A percentile compares a stretch with the other conserved stretches of the same genome.
Evolutionary conservation across 805 yeast species (phyloP).

Genomic region (Candida krabiensis): DNA sequence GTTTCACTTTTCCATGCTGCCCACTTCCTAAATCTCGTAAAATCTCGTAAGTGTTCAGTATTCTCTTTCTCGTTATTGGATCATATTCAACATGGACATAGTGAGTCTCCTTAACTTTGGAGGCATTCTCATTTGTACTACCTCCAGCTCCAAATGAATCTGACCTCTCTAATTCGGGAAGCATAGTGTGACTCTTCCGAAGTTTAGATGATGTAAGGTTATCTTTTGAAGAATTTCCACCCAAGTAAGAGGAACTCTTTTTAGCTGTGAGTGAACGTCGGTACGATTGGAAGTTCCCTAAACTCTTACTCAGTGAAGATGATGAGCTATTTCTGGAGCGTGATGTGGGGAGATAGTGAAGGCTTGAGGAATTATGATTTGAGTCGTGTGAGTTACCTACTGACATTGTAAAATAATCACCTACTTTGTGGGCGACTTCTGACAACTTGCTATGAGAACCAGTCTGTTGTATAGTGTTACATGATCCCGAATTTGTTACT

Average conservation of each 20-base stretch:
- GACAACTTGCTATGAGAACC: conserved; percentile 26
- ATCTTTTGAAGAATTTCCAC: conserved; percentile 18
- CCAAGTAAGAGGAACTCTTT: conserved; percentile 14
- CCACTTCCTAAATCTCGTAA: conserved; percentile 87
- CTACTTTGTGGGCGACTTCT: conserved; percentile 30
- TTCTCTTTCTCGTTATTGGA: conserved; percentile 78
- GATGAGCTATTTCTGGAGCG: conserved; percentile 25
- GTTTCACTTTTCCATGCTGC: conserved; percentile 98
- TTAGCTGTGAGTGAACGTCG: conserved; percentile 10
- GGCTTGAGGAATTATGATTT: conserved; percentile 11
- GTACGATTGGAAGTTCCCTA: conserved; percentile 16
- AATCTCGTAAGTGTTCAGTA: conserved; percentile 87
- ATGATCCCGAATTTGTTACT: no score
- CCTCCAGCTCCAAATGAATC: conserved; percentile 4
- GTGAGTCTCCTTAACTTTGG: conserved; percentile 77
- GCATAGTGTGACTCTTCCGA: conserved; percentile 12
- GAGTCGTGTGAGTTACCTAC: conserved; percentile 16
- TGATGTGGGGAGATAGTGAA: conserved; percentile 16
- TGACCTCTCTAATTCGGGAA: conserved; percentile 5
- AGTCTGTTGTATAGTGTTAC: no score
- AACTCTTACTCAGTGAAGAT: conserved; percentile 24
- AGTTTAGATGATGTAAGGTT: conserved; percentile 11
- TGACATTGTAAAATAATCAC: conserved; percentile 25
- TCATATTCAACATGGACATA: conserved; percentile 82
- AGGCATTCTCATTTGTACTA: conserved; percentile 1